A percentile compares a stretch with the other conserved stretches of the same genome.
Evolutionary conservation across 768 basidiomycete genomes (phyloP).

Genomic region (Rubroboletus pulcherrimus): DNA sequence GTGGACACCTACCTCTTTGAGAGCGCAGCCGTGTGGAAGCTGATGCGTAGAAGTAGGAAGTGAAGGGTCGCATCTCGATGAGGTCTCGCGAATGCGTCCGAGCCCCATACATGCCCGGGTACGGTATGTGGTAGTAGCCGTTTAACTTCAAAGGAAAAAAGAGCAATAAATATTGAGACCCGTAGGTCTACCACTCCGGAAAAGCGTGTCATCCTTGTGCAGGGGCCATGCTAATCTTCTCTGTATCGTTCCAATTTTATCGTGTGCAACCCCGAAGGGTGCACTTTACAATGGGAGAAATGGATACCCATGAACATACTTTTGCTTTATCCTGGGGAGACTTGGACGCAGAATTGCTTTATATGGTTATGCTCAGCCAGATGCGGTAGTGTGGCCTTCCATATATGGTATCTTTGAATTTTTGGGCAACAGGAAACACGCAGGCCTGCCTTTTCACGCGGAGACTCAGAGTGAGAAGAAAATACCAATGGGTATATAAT

Average conservation of each 20-base stretch:
- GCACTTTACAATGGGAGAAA: slow-evolving; percentile 29
- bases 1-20: not conserved
- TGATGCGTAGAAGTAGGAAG: not conserved
- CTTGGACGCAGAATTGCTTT: not conserved
- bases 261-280: slow-evolving; percentile 93
- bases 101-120: no score
- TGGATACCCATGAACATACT: slow-evolving; percentile 1
- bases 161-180: slow-evolving; percentile 39
- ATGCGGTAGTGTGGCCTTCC: not conserved
- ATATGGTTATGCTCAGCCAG: not conserved
- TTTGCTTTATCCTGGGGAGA: slow-evolving; percentile 21
- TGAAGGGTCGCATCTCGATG: not conserved
- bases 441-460: not conserved
- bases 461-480: not conserved
- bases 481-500: slow-evolving; percentile 13
- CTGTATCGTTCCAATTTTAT: slow-evolving; percentile 99
- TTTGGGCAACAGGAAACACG: not conserved
- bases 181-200: slow-evolving; percentile 77
- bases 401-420: not conserved
- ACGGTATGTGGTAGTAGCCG: no score
- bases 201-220: slow-evolving; percentile 99
- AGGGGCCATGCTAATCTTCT: slow-evolving; percentile 99
- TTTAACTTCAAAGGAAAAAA: slow-evolving; percentile 5
- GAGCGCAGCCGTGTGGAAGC: no score
- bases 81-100: not conserved